Evolutionary conservation across 192 early-diverging fungal species (phyloP).

Genomic region (Backusella sp.): DNA sequence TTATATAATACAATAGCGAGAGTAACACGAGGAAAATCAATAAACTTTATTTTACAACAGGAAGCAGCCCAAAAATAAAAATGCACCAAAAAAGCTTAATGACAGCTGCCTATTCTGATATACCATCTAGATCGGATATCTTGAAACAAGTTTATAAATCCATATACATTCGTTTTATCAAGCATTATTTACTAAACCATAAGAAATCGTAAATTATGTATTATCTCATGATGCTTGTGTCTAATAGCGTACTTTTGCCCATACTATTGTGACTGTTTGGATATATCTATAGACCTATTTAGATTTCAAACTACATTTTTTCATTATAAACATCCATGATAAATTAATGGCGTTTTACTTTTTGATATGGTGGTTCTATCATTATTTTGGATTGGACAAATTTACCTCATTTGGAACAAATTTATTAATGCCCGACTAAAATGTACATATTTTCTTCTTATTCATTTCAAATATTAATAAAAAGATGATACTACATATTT

Average conservation of each 20-base stretch:
- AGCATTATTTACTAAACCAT: neutral
- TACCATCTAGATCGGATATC: neutral
- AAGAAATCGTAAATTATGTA: no score
- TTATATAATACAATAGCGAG: neutral
- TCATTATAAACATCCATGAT: neutral
- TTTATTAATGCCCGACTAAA: neutral
- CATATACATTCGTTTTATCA: neutral
- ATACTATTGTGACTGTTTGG: no score
- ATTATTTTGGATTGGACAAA: neutral
- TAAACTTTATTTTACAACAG: neutral
- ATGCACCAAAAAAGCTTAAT: neutral
- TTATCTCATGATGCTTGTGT: no score
- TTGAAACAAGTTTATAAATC: neutral
- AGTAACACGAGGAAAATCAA: constrained; percentile 1
- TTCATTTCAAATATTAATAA: neutral
- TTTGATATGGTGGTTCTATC: neutral
- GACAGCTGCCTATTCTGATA: neutral
- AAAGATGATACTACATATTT: neutral
- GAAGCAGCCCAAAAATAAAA: neutral
- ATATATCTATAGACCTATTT: no score
- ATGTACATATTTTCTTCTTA: neutral
- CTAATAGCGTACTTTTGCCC: no score
- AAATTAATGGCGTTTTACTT: neutral
- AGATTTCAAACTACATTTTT: neutral
- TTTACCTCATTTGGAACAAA: neutral